Conservation (phyloP, 2,329 filamentous ascomycete species). For the Phyllosticta ampelicida region DNA sequence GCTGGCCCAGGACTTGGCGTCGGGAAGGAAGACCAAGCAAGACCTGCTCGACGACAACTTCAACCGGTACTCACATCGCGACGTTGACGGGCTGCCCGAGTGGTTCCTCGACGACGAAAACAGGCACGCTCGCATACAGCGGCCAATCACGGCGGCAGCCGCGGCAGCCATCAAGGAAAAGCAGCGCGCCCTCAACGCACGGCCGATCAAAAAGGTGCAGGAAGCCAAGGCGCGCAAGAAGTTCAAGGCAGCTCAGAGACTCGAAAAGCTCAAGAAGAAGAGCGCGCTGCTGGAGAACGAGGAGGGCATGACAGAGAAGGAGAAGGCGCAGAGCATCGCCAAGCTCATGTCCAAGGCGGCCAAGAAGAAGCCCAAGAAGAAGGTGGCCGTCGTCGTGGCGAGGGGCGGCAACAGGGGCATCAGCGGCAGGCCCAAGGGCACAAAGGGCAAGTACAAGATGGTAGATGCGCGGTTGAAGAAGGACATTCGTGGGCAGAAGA, state of each 20-base stretch:
- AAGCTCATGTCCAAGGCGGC: slow-evolving; percentile 71
- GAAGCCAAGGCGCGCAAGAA: slow-evolving; percentile 97
- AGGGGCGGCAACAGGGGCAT: slow-evolving; percentile 74
- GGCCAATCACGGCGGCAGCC: slow-evolving; percentile 85
- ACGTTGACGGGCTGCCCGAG: slow-evolving; percentile 82
- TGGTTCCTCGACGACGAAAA: slow-evolving; percentile 96
- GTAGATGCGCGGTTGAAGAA: slow-evolving; percentile 94
- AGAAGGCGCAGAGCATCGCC: slow-evolving; percentile 78
- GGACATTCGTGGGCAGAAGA: slow-evolving; percentile 81
- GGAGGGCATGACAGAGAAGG: slow-evolving; percentile 87
- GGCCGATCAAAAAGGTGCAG: slow-evolving; percentile 97
- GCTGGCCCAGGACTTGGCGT: slow-evolving; percentile 81
- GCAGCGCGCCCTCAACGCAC: slow-evolving; percentile 78
- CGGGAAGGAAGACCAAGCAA: slow-evolving; percentile 65
- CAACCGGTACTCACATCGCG: slow-evolving; percentile 86
- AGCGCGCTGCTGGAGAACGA: slow-evolving; percentile 80
- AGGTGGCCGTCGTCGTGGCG: slow-evolving; percentile 83
- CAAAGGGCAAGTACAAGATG: slow-evolving; percentile 96
- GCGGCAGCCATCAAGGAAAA: slow-evolving; percentile 93
- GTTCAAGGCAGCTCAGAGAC: slow-evolving; percentile 76
- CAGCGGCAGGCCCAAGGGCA: slow-evolving; percentile 74
- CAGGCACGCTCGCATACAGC: slow-evolving; percentile 70
- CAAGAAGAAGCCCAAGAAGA: slow-evolving; percentile 75
- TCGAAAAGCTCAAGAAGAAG: slow-evolving; percentile 97
- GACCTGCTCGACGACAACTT: slow-evolving; percentile 85